phyloP scores from a whole-genome alignment of 2,329 filamentous ascomycete genomes.

The Arthrobotrys entomopaga region DNA sequence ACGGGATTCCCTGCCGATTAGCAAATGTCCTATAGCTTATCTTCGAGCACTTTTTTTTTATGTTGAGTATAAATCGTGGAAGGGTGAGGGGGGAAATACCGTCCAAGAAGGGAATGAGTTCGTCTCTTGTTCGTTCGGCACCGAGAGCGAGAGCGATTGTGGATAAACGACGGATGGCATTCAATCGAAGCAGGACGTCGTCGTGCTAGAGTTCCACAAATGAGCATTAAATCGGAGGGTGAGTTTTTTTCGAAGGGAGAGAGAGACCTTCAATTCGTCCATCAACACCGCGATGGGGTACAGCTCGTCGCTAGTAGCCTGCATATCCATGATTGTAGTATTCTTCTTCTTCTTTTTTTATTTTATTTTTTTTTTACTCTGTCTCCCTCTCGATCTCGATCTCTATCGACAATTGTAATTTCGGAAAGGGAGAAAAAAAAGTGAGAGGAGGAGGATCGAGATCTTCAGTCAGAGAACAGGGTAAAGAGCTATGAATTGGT shows the following conservation, averaged over 20 bases:
- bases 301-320: conserved; percentile 88
- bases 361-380: no score
- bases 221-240: neutral
- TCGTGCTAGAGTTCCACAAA: conserved; percentile 65
- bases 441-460: neutral
- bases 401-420: conserved; percentile 8
- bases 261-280: conserved; percentile 93
- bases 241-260: neutral
- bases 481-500: no score
- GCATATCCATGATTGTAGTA: conserved; percentile 57
- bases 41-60: no score
- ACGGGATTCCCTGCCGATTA: conserved; percentile 7
- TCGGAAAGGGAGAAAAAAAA: neutral
- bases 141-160: conserved; percentile 97
- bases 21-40: neutral
- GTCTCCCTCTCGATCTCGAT: no score
- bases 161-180: conserved; percentile 96
- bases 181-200: conserved; percentile 95
- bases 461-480: neutral
- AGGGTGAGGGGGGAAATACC: conserved; percentile 70
- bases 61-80: conserved; percentile 9
- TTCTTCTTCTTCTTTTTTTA: neutral
- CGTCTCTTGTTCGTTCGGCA: conserved; percentile 94
- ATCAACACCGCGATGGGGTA: conserved; percentile 99
- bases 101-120: conserved; percentile 98